Evolutionary conservation across 495 filamentous ascomycete species (phyloP).

Genomic region (Xylaria flabelliformis): DNA sequence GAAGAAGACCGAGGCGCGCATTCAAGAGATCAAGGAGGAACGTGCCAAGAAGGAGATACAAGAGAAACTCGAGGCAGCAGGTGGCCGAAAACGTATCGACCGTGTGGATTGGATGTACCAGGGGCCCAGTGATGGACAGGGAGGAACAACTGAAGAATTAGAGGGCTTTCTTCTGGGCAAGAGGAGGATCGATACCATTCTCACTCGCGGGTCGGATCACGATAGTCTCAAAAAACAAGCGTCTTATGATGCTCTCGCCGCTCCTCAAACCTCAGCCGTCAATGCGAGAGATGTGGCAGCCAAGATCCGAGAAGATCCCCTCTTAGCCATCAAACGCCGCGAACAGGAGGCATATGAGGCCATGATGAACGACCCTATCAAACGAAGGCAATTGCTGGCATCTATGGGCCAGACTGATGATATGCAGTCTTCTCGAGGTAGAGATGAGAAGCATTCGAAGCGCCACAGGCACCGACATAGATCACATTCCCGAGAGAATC

Average conservation of each 20-base stretch:
- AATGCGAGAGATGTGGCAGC: constrained; percentile 75
- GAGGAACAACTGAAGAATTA: constrained; percentile 87
- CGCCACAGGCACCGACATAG: constrained; percentile 52
- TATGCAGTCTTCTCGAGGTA: constrained; percentile 46
- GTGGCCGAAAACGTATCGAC: constrained; percentile 73
- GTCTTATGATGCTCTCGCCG: constrained; percentile 68
- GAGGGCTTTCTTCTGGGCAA: constrained; percentile 94
- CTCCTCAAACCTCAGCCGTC: constrained; percentile 60
- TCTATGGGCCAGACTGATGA: constrained; percentile 61
- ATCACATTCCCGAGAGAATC: constrained; percentile 49
- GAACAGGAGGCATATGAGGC: constrained; percentile 91
- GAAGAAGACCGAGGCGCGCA: constrained; percentile 75
- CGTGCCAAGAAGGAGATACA: constrained; percentile 90
- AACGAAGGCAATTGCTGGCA: constrained; percentile 70
- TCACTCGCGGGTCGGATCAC: constrained; percentile 83
- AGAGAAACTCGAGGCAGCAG: constrained; percentile 85
- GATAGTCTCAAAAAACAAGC: constrained; percentile 84
- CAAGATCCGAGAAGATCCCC: constrained; percentile 88
- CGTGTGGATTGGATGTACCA: constrained; percentile 98
- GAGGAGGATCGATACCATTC: constrained; percentile 79
- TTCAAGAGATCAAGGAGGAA: constrained; percentile 93
- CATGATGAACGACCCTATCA: constrained; percentile 82
- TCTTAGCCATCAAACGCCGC: constrained; percentile 89
- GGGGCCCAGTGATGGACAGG: constrained; percentile 79
- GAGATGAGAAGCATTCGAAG: constrained; percentile 57